These are phyloP conservation scores for Fusarium piperis DNA, from an alignment of 2,329 filamentous ascomycete genomes.

Conservation along the genomic window DNA sequence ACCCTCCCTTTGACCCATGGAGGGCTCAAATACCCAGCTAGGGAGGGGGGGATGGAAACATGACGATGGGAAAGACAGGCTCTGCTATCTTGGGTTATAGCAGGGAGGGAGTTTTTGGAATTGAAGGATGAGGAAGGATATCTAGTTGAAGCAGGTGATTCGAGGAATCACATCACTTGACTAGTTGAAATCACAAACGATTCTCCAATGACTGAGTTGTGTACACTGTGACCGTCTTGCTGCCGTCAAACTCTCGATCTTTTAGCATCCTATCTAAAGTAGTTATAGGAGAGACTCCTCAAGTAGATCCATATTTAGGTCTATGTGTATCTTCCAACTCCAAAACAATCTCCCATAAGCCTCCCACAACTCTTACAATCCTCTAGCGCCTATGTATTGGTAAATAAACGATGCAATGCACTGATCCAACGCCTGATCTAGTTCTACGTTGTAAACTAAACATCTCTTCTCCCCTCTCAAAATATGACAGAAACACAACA, in stretches of 20 bases:
- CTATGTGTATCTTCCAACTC: neutral
- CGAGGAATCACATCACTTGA: constrained; percentile 1
- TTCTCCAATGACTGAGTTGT: neutral
- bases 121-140: constrained; percentile 5
- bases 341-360: neutral
- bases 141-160: constrained; percentile 5
- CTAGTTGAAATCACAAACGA: constrained; percentile 26
- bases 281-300: neutral
- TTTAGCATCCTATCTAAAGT: neutral
- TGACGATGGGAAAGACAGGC: constrained; percentile 21
- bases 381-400: neutral
- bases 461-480: neutral
- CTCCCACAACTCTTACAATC: neutral
- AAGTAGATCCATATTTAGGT: neutral
- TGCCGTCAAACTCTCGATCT: too few species aligned
- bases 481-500: neutral
- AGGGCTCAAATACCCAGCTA: constrained; percentile 30
- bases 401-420: neutral
- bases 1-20: constrained; percentile 22
- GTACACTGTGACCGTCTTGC: neutral
- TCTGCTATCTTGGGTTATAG: constrained; percentile 36
- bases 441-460: neutral
- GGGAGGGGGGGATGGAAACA: constrained; percentile 22
- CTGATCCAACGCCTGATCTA: neutral
- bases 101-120: constrained; percentile 39